Conservation (phyloP, 2,329 filamentous ascomycete species). For the Pestalotiopsis sp. region DNA sequence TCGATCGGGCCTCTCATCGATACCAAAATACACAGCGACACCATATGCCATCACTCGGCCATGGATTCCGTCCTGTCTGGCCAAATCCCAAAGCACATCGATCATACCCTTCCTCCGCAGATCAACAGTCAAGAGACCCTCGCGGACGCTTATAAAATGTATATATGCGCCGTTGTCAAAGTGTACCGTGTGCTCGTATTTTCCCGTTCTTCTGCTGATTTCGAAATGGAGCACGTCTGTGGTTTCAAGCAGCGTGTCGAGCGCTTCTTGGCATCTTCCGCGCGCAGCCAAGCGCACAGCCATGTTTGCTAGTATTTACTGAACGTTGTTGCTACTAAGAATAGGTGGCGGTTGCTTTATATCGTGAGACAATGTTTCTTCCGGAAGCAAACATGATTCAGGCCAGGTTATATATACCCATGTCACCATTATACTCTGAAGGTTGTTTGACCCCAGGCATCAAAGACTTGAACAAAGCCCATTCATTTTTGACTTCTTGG, state of each 20-base stretch:
- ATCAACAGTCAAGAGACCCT: not conserved
- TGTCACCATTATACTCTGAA: not conserved
- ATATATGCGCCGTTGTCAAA: not conserved
- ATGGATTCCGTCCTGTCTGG: not conserved
- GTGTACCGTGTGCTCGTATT: not conserved
- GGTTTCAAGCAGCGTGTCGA: not conserved
- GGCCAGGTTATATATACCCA: not conserved
- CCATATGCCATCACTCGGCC: not conserved
- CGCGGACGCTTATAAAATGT: not conserved
- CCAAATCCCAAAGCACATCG: conserved; percentile 2
- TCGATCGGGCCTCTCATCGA: not conserved
- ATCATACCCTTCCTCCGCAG: not conserved
- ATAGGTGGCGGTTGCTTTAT: not conserved
- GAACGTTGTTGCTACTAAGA: not conserved
- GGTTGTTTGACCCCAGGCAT: not conserved
- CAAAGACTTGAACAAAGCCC: not conserved
- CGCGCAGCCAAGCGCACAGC: not conserved
- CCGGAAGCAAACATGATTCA: not conserved
- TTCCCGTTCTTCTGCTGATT: not conserved
- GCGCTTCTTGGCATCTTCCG: not conserved
- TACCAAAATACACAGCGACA: not conserved
- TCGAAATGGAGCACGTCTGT: not conserved
- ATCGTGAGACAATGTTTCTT: not conserved
- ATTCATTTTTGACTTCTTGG: not conserved
- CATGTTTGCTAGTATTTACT: not conserved